phyloP scores from a whole-genome alignment of 2,329 filamentous ascomycete genomes.

The Colletotrichum sp. region DNA sequence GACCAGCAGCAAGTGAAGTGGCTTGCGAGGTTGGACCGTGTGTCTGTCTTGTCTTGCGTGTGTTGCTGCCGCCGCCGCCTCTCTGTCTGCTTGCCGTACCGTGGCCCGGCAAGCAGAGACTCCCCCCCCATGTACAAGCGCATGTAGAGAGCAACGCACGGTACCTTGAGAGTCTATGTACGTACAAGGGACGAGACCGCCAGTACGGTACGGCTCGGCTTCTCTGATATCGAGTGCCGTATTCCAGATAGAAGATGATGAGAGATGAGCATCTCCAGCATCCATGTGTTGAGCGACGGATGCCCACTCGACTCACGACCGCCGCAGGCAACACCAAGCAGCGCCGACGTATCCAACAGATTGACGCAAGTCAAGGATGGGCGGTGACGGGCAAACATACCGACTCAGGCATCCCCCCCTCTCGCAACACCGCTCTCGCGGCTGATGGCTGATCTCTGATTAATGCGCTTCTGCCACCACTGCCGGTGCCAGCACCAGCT shows the following conservation, averaged over 20 bases:
- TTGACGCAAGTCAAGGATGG: not conserved
- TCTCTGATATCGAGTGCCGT: not conserved
- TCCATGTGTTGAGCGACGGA: not conserved
- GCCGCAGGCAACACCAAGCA: not conserved
- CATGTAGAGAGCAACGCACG: not conserved
- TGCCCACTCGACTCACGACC: not conserved
- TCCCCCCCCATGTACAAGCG: not conserved
- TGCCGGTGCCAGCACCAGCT: not conserved
- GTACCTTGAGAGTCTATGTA: not conserved
- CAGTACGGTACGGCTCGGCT: not conserved
- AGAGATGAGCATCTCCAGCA: not conserved
- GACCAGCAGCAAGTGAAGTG: not conserved
- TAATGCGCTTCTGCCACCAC: not conserved
- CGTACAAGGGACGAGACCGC: not conserved
- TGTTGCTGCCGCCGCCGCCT: not conserved
- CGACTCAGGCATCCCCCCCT: constrained; percentile 4
- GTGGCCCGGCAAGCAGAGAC: not conserved
- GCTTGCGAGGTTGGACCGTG: not conserved
- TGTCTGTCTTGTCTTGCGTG: not conserved
- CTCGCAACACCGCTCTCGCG: constrained; percentile 2
- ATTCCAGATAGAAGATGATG: not conserved
- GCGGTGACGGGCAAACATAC: constrained; percentile 3
- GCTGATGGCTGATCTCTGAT: not conserved
- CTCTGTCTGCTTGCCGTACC: not conserved
- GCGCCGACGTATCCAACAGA: not conserved